These are phyloP conservation scores for Ascochyta fabae DNA, from an alignment of 2,329 filamentous ascomycete genomes.

Conservation along the genomic window DNA sequence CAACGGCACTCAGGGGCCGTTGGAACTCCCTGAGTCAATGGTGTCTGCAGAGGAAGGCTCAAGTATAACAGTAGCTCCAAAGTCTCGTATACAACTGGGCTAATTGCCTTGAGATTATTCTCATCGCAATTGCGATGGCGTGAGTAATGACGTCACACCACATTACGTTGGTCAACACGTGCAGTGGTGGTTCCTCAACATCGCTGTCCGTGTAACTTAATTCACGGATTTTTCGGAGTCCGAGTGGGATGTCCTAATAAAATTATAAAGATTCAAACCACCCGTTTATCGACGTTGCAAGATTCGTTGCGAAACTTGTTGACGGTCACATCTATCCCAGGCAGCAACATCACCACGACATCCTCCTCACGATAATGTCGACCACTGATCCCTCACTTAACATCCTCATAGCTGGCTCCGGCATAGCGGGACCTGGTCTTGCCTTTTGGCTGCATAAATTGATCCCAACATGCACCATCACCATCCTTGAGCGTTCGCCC, in stretches of 20 bases:
- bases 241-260: not conserved
- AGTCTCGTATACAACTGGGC: not conserved
- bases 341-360: no score
- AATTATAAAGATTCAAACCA: no score
- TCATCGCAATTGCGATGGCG: not conserved
- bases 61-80: not conserved
- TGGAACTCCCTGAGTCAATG: no score
- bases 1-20: no score
- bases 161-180: not conserved
- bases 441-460: conserved; percentile 59
- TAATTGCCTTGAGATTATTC: not conserved
- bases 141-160: not conserved
- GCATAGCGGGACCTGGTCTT: conserved; percentile 49
- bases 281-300: no score
- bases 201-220: not conserved
- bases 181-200: no score
- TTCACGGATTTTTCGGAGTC: not conserved
- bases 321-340: no score
- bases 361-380: not conserved
- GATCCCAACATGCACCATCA: conserved; percentile 40
- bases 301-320: no score
- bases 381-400: conserved; percentile 14
- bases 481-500: conserved; percentile 53
- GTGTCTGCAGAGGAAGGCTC: no score
- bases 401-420: conserved; percentile 40